Evolutionary conservation across 2,329 filamentous ascomycete species (phyloP).

Genomic region (Xylaria sp.): DNA sequence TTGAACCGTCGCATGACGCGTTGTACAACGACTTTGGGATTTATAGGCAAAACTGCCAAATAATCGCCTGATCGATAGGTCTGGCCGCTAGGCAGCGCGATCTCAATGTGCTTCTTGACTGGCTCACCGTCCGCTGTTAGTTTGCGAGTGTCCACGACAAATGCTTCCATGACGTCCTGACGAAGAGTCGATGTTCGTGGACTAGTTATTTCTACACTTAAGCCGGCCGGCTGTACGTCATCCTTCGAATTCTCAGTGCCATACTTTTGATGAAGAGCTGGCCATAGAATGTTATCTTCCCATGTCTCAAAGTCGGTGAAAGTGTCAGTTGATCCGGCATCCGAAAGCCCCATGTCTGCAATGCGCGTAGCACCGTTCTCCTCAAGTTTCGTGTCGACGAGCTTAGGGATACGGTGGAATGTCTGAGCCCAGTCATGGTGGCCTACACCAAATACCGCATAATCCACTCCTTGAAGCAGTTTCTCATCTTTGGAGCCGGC

Average conservation of each 20-base stretch:
- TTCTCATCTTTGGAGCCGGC: conserved; percentile 54
- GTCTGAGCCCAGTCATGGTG: conserved; percentile 54
- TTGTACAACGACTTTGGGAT: conserved; percentile 65
- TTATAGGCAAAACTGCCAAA: conserved; percentile 73
- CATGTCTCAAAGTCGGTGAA: conserved; percentile 64
- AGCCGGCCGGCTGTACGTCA: conserved; percentile 30
- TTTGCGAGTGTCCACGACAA: conserved; percentile 58
- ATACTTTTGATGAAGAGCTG: conserved; percentile 49
- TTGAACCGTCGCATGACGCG: conserved; percentile 69
- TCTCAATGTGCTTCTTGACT: conserved; percentile 68
- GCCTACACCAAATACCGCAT: conserved; percentile 74
- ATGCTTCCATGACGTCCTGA: conserved; percentile 67
- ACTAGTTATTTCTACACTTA: conserved; percentile 58
- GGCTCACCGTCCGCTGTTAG: conserved; percentile 58
- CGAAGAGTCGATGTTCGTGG: conserved; percentile 62
- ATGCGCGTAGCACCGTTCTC: conserved; percentile 55
- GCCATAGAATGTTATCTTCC: conserved; percentile 60
- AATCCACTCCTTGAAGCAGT: conserved; percentile 62
- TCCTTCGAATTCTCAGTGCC: conserved; percentile 31
- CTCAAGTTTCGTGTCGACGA: conserved; percentile 54
- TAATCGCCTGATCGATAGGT: conserved; percentile 78
- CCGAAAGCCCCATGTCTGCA: conserved; percentile 53
- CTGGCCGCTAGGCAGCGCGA: conserved; percentile 69
- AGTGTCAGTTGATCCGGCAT: conserved; percentile 60
- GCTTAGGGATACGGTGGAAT: conserved; percentile 62